phyloP scores from a whole-genome alignment of 129 eudicot species.

The Sambucus nigra region DNA sequence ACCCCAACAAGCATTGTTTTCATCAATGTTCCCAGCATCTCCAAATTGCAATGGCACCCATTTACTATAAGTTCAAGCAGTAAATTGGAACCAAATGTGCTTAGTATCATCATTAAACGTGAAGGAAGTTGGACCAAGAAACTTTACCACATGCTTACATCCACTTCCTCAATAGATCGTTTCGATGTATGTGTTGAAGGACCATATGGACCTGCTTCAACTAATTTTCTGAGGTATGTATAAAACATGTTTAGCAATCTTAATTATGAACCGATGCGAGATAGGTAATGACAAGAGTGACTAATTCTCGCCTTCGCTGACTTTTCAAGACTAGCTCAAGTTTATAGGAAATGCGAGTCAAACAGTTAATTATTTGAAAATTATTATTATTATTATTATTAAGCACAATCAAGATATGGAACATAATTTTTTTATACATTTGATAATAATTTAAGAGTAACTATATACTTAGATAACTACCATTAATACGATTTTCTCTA shows the following conservation, averaged over 20 bases:
- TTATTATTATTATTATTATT: no score
- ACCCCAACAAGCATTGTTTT: slow-evolving; percentile 54
- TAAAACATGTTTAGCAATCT: not conserved
- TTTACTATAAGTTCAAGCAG: slow-evolving; percentile 47
- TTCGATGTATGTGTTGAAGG: slow-evolving; percentile 57
- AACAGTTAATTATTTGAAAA: no score
- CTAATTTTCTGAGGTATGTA: slow-evolving; percentile 41
- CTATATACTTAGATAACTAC: no score
- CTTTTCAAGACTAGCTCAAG: no score
- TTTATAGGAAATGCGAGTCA: no score
- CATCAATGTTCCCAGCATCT: slow-evolving; percentile 46
- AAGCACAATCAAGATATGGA: no score
- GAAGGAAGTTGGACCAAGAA: slow-evolving; percentile 60
- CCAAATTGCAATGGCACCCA: slow-evolving; percentile 73
- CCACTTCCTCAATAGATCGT: slow-evolving; percentile 28
- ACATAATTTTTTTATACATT: no score
- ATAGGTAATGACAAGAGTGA: no score
- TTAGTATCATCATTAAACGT: slow-evolving; percentile 46
- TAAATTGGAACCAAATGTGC: slow-evolving; percentile 37
- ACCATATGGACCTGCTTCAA: slow-evolving; percentile 57
- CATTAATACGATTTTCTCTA: no score
- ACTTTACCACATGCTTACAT: slow-evolving; percentile 27
- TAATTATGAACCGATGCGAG: no score
- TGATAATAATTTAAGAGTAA: no score
- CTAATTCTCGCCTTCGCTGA: no score